Evolutionary conservation across 2,329 filamentous ascomycete species (phyloP), one percentile per base, ranked within the genome.

Genomic region (Diaporthe australafricana): DNA sequence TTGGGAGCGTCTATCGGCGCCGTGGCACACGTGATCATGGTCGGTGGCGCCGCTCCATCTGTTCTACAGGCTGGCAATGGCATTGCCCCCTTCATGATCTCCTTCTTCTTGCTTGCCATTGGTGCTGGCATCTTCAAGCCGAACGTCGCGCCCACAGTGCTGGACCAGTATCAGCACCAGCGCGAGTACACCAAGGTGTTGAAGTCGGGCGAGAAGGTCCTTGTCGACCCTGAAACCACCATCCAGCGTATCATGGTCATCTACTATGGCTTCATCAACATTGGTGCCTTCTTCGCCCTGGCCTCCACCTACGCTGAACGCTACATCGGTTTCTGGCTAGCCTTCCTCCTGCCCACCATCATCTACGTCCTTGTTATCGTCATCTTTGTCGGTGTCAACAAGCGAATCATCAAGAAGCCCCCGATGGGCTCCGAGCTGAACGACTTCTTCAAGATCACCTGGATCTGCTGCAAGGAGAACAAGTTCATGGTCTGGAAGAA

Each of bases 301-400:
- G 86, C 82, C 77, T 94, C 92, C 89, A 91, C 90, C 40, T 95
- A 93, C 77, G 89, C 92, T 1, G 93, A 94, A 81, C 92, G 92
- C 78, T 93, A 93, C 74, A 87, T 94, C 57, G 92, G 92, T 5
- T 94, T 93, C 84, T 94, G 91, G 90, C 86, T 93, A 32, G 87
- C 92, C 0, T 94, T 87, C 83, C 74, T 85, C 76, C 78, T 84
- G 57, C 81, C 82, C 67, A 75, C 84, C 2, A 80, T 89, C 73
- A 81, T 92, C 77, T 92, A 91, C 81, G 84, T 87, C 70, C 74
- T 88, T 14, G 88, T 90, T 73, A 91, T 91, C 0, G 57, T 87
- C 0, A 83, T 93, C 8, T 84, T 93, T 48, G 83, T 86, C 74
- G 77, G 84, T 70, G 89, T 89, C 77, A 87, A 87, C 73, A 88